Conservation (phyloP, 305 asterid genomes). For the Ruellia speciosa region DNA sequence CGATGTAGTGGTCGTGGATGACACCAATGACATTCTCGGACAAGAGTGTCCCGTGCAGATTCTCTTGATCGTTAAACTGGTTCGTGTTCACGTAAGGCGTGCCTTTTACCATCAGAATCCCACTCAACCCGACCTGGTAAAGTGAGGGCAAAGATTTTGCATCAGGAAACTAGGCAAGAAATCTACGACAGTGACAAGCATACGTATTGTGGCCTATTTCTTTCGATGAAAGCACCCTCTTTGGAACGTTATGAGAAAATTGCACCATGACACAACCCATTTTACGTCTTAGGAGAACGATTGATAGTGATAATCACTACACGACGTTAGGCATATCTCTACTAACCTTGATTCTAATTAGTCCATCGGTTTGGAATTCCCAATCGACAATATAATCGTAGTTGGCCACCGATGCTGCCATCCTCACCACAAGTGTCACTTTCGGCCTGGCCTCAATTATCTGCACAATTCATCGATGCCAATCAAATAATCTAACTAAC, state of each 20-base stretch:
- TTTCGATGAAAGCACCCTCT: background rate
- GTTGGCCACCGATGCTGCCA: slow-evolving; percentile 96
- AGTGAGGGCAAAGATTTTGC: background rate
- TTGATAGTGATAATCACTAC: slow-evolving; percentile 16
- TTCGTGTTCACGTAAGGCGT: slow-evolving; percentile 54
- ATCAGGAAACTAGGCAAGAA: no score
- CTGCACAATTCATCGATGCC: slow-evolving; percentile 24
- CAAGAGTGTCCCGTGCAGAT: slow-evolving; percentile 62
- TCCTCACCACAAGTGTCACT: slow-evolving; percentile 83
- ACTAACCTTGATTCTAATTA: slow-evolving; percentile 65
- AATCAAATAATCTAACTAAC: background rate
- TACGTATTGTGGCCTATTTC: no score
- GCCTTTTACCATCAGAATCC: slow-evolving; percentile 93
- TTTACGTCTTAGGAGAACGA: slow-evolving; percentile 19
- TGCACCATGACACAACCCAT: slow-evolving; percentile 15
- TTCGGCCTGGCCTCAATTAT: slow-evolving; percentile 82
- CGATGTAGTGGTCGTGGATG: slow-evolving; percentile 82
- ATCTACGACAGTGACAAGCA: no score
- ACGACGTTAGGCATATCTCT: background rate
- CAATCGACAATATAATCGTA: slow-evolving; percentile 90
- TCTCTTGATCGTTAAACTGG: slow-evolving; percentile 49
- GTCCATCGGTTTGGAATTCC: slow-evolving; percentile 94
- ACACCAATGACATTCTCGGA: slow-evolving; percentile 86
- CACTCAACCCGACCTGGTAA: slow-evolving; percentile 62
- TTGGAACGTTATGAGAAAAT: slow-evolving; percentile 18